phyloP scores from a whole-genome alignment of 2,329 filamentous ascomycete genomes.

The Cladophialophora immunda region DNA sequence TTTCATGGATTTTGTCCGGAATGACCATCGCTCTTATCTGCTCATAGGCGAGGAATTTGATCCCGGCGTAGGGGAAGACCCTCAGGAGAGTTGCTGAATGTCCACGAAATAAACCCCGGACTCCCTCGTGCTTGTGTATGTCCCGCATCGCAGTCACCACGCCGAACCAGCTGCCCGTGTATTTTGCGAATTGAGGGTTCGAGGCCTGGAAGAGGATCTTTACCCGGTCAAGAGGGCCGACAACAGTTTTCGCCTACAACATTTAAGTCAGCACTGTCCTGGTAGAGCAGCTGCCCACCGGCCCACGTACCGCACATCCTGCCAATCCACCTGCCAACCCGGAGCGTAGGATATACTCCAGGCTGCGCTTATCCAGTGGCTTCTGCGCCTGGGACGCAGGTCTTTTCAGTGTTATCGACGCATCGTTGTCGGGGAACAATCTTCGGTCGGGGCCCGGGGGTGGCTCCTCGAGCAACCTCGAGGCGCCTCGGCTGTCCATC shows the following conservation, averaged over 20 bases:
- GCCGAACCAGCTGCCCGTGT: conserved; percentile 87
- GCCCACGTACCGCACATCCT: conserved; percentile 80
- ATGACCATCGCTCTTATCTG: conserved; percentile 88
- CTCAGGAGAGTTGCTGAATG: conserved; percentile 93
- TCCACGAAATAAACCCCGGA: conserved; percentile 83
- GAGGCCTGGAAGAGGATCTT: conserved; percentile 98
- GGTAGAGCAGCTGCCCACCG: conserved; percentile 4
- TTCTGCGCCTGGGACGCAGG: conserved; percentile 45
- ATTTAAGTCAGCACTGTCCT: conserved; percentile 26
- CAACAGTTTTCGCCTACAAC: conserved; percentile 86
- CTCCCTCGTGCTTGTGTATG: conserved; percentile 79
- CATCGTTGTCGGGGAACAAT: conserved; percentile 62
- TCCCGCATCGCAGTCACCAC: conserved; percentile 82
- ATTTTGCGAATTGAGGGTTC: conserved; percentile 93
- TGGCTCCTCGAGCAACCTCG: conserved; percentile 44
- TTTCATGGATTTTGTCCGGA: conserved; percentile 75
- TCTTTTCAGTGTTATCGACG: conserved; percentile 57
- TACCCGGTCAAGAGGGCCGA: conserved; percentile 94
- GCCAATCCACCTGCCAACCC: conserved; percentile 88
- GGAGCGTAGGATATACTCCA: conserved; percentile 84
- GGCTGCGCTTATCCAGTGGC: conserved; percentile 73
- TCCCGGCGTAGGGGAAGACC: conserved; percentile 96
- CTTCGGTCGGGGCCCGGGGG: conserved; percentile 44
- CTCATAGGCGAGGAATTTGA: conserved; percentile 98
- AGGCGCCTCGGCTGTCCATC: conserved; percentile 57